Evolutionary conservation across 2,329 filamentous ascomycete genomes (phyloP).

Genomic region (Coniochaeta ligniaria): DNA sequence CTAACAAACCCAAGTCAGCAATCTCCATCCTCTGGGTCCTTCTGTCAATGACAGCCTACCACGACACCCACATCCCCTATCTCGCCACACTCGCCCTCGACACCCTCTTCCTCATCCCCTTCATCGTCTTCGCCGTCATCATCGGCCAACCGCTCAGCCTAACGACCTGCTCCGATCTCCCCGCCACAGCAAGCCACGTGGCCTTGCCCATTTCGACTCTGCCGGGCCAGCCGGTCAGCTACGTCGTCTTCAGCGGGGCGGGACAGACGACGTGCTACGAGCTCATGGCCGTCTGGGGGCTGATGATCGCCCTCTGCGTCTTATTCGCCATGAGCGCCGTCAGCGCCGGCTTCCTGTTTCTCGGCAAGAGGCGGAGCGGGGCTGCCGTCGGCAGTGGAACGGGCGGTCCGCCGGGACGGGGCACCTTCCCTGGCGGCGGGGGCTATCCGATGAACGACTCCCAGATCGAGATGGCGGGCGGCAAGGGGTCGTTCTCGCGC

Average conservation of each 20-base stretch:
- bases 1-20: constrained; percentile 58
- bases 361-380: constrained; percentile 36
- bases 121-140: constrained; percentile 69
- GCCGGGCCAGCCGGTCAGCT: constrained; percentile 30
- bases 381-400: background rate
- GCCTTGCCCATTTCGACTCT: constrained; percentile 36
- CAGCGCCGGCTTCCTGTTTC: constrained; percentile 54
- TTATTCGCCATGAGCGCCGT: constrained; percentile 59
- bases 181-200: constrained; percentile 29
- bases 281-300: constrained; percentile 82
- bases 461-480: constrained; percentile 4
- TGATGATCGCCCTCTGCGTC: constrained; percentile 71
- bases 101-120: constrained; percentile 62
- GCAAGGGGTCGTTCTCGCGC: background rate
- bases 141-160: constrained; percentile 76
- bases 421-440: background rate
- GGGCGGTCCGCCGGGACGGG: background rate
- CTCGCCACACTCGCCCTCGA: constrained; percentile 63
- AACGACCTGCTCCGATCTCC: constrained; percentile 58
- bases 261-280: constrained; percentile 66
- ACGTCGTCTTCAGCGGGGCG: constrained; percentile 41
- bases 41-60: constrained; percentile 37
- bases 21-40: constrained; percentile 70
- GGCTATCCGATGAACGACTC: background rate
- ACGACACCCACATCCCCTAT: constrained; percentile 67